Evolutionary conservation across 331 rosid species (phyloP), one percentile per base, ranked within the genome.

Genomic region (Cydonia oblonga): DNA sequence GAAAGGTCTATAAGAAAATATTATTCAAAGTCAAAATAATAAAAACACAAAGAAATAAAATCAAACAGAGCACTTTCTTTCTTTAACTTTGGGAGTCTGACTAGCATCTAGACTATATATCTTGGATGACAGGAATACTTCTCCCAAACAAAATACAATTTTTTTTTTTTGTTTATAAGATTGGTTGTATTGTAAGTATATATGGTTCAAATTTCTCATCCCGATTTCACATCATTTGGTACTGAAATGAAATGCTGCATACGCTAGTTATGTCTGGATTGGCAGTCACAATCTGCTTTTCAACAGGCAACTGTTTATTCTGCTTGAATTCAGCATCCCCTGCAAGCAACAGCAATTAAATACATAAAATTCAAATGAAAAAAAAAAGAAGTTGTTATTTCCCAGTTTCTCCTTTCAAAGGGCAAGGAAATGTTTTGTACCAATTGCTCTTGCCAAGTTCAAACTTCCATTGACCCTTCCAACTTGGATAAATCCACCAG

Each of bases 391-490:
- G n/a, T n/a, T n/a, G 29, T 64, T 22, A 13, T 46, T 58, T 75
- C 72, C 54, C 29, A 63, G 26, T 58, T 25, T 73, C 66, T 54
- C 26, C 42, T 19, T 66, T 73, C 14, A 12, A 9, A 22, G 9
- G 28, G 64, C 24, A 38, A 58, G n/a, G 25, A 52, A 76, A 28
- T 1, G 44, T 69, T 25, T 35, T 32, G 70, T 85, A 95, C 93
- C 98, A 52, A 95, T 95, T 60, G 98, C 97, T 76, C 98, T 90
- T 19, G 98, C 86, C 86, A 95, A 83, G 87, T 91, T 91, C 82
- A 91, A 80, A 79, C 91, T 89, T 74, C 97, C 98, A 85, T 95
- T 95, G 77, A 95, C 93, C 16, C 97, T 90, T 69, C 98, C 97
- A 77, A 84, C 95, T 84, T 90, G 97, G 70, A 95, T 89, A 76